Base-by-base conservation (phyloP, 2,329 filamentous ascomycete species). In the Rosellinia necatrix region DNA sequence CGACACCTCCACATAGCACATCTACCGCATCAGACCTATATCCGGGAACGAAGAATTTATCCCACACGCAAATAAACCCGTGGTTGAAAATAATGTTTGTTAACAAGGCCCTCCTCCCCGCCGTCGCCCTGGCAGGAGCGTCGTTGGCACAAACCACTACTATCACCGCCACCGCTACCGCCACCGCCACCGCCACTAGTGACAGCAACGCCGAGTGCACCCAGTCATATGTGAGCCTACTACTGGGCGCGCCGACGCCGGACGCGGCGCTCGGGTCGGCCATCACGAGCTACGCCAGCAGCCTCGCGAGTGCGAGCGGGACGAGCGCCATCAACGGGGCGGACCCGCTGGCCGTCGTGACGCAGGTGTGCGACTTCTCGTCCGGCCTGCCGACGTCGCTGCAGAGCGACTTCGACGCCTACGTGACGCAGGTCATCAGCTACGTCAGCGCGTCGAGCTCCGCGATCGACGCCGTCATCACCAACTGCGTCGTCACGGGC, bases 351-450 rank as follows among this genome's bases (percentile, higher is more conserved):
- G 22, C n/a, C 19, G 15, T 56, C 27, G 10, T 54, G 25, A 56
- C 58, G 8, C 25, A 60, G 48, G 56, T 57, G 10, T 66, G 64
- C 58, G 49, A 25, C 5, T 50, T 64, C 53, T 58, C 40, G 4
- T 44, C 59, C 9, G 17, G 24, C 6, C 43, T 66, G 22, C 56
- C 63, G 3, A 13, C 50, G 7, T 61, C 63, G 30, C 49, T 66
- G 19, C 30, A 32, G n/a, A 47, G 54, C 53, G 54, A 58, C 25
- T 61, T 62, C 30, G 52, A 44, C 17, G 44, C 42, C n/a, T 66
- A 64, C 57, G 40, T 47, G n/a, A 53, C 53, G 21, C 9, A 21
- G 12, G 41, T 59, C 12, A 30, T 61, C 17, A 58, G 51, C 57
- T 59, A 53, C 24, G 35, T 56, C 19, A 57, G 42, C 43, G 40